phyloP scores from a whole-genome alignment of 176 grass and related monocot species.

The Eragrostis nindensis region DNA sequence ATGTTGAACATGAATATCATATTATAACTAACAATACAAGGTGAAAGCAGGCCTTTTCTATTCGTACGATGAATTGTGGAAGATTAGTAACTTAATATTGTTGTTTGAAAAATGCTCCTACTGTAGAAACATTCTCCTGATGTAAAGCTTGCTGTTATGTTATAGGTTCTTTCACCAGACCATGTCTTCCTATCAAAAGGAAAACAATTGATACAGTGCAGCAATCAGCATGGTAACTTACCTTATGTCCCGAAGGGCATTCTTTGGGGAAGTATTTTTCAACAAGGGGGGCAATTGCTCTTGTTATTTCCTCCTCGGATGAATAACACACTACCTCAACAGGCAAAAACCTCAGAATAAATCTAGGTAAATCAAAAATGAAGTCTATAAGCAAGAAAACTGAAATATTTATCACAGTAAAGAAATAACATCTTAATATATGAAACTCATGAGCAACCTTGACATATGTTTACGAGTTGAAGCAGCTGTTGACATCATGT shows the following conservation, averaged over 20 bases:
- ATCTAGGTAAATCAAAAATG: slow-evolving; percentile 56
- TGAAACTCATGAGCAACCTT: slow-evolving; percentile 55
- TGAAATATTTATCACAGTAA: neutral
- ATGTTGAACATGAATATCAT: too few relatives aligned
- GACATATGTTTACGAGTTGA: slow-evolving; percentile 97
- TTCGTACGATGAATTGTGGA: too few relatives aligned
- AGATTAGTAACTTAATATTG: too few relatives aligned
- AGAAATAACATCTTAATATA: slow-evolving; percentile 7
- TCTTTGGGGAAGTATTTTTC: slow-evolving; percentile 75
- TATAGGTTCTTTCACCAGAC: slow-evolving; percentile 11
- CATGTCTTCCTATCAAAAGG: neutral
- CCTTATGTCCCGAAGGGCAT: slow-evolving; percentile 64
- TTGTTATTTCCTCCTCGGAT: slow-evolving; percentile 91
- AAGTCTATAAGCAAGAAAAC: slow-evolving; percentile 21
- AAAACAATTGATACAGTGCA: slow-evolving; percentile 5
- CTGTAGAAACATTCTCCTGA: too few relatives aligned
- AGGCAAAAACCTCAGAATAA: slow-evolving; percentile 87
- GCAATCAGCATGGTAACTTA: slow-evolving; percentile 28
- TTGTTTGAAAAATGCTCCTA: too few relatives aligned
- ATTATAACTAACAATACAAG: too few relatives aligned
- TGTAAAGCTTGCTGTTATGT: neutral
- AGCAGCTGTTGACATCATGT: slow-evolving; percentile 76
- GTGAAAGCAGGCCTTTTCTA: too few relatives aligned
- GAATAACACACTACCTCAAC: slow-evolving; percentile 92
- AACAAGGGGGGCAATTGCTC: slow-evolving; percentile 77